A percentile compares a stretch with the other conserved stretches of the same genome.
phyloP scores from a whole-genome alignment of 1,284 basidiomycete genomes.

The Kalmanozyma brasiliensis region DNA sequence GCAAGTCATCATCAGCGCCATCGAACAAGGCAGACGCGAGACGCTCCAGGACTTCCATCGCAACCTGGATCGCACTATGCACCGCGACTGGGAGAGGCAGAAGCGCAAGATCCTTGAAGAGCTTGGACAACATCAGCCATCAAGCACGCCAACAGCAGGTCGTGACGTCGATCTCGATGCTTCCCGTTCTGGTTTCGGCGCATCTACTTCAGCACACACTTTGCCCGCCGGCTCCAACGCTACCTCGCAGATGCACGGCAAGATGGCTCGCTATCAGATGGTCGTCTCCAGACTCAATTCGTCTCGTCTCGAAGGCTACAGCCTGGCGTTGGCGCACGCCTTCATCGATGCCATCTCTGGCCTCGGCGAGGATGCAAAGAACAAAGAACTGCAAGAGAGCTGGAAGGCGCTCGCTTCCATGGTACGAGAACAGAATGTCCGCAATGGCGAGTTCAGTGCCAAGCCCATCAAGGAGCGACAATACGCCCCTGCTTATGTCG shows the following conservation, averaged over 20 bases:
- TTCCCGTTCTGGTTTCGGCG: slow-evolving; percentile 37
- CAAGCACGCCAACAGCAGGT: slow-evolving; percentile 16
- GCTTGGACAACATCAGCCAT: slow-evolving; percentile 72
- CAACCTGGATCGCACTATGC: slow-evolving; percentile 79
- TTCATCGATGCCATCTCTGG: slow-evolving; percentile 58
- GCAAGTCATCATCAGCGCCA: slow-evolving; percentile 90
- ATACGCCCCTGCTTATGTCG: slow-evolving; percentile 71
- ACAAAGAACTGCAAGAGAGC: slow-evolving; percentile 68
- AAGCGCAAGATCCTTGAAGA: slow-evolving; percentile 91
- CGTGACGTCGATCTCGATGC: slow-evolving; percentile 22
- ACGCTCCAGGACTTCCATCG: slow-evolving; percentile 87
- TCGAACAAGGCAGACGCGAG: slow-evolving; percentile 86
- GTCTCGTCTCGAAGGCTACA: slow-evolving; percentile 55
- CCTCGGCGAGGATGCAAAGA: slow-evolving; percentile 48
- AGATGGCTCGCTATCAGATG: slow-evolving; percentile 63
- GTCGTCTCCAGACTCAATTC: slow-evolving; percentile 61
- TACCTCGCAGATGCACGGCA: slow-evolving; percentile 56
- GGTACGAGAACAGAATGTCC: slow-evolving; percentile 70
- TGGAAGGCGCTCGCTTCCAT: slow-evolving; percentile 70
- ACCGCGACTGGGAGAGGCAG: slow-evolving; percentile 86
- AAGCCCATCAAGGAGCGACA: slow-evolving; percentile 69
- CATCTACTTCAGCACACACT: slow-evolving; percentile 48
- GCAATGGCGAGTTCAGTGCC: slow-evolving; percentile 66
- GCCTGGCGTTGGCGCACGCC: slow-evolving; percentile 52
- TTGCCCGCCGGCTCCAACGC: slow-evolving; percentile 19